Conservation (phyloP, 495 filamentous ascomycete species). For the Neurospora sublineolata region DNA sequence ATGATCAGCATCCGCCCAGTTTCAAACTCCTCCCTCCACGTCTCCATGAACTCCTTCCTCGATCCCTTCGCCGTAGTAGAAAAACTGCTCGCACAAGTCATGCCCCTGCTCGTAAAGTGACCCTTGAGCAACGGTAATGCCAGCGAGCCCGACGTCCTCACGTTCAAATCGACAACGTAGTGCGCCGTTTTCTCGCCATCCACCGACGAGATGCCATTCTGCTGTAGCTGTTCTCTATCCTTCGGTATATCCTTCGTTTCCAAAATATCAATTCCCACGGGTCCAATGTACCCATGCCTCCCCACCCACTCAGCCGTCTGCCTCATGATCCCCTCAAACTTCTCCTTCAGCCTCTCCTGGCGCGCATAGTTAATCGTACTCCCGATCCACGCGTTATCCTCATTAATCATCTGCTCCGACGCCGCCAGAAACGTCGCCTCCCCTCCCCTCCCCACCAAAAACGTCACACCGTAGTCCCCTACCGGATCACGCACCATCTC, state of each 20-base stretch:
- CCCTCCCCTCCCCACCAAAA: slow-evolving; percentile 12
- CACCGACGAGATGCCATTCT: neutral
- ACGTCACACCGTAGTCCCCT: slow-evolving; percentile 23
- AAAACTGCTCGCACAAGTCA: slow-evolving; percentile 18
- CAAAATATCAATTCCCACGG: slow-evolving; percentile 22
- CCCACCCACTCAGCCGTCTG: slow-evolving; percentile 15
- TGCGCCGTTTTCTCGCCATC: slow-evolving; percentile 3
- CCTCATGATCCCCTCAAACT: slow-evolving; percentile 11
- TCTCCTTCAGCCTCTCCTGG: slow-evolving; percentile 13
- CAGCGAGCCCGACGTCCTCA: slow-evolving; percentile 21
- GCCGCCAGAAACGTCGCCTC: slow-evolving; percentile 16
- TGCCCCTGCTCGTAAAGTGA: slow-evolving; percentile 12
- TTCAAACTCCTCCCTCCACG: slow-evolving; percentile 12
- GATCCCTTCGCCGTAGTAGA: slow-evolving; percentile 4
- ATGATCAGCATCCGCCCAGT: slow-evolving; percentile 14
- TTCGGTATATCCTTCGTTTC: slow-evolving; percentile 4
- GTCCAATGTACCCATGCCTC: slow-evolving; percentile 19
- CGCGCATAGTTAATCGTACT: slow-evolving; percentile 16
- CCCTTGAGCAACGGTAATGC: slow-evolving; percentile 14
- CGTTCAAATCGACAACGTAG: slow-evolving; percentile 30
- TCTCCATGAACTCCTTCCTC: slow-evolving; percentile 12
- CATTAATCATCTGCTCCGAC: slow-evolving; percentile 20
- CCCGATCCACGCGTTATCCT: slow-evolving; percentile 19
- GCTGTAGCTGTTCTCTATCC: neutral
- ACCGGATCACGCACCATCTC: slow-evolving; percentile 15